Base-by-base conservation (phyloP, 1,284 basidiomycete genomes). In the Rhodotorula sp. region DNA sequence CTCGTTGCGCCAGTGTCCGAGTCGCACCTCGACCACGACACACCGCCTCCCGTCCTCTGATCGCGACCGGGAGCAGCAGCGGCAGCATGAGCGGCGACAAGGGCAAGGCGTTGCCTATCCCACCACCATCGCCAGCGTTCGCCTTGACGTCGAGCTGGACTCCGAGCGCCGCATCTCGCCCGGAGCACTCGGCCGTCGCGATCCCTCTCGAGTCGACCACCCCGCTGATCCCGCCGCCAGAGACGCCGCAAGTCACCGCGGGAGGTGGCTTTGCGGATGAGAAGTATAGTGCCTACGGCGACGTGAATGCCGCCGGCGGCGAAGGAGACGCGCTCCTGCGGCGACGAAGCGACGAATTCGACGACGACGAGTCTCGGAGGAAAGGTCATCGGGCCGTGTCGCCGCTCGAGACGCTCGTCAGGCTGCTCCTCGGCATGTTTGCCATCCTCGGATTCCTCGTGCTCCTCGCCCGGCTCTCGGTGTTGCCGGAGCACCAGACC, bases 311-410 rank as follows among this genome's bases (percentile, higher is more conserved):
- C 16, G 15, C 23, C 16, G 51, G 46, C 18, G 48, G 90, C 78
- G 14, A 90, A 74, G 2, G 89, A 88, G 26, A 90, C 79, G 2
- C 86, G 86, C 16, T 89, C 87, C 16, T 78, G 84, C 85, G 51
- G 87, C 79, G 10, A 77, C 79, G 78, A 85, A 39, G 62, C 46
- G 23, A 29, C 31, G 31, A 26, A 26, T 56, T 21, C n/a, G 39
- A 85, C 8, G 78, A 79, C 1, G 31, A 29, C 20, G 23, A 18
- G 34, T 43, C 39, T 43, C 29, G n/a, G 20, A 47, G 52, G 58
- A 43, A 60, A 46, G 58, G 65, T 29, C 62, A 64, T n/a, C 39
- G 31, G 12, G 46, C 29, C 23, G 39, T 20, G 5, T 63, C 68
- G 31, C 69, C 65, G 5, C 29, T 71, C 61, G 49, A 60, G 23